Evolutionary conservation across 2,329 filamentous ascomycete genomes (phyloP), one percentile per base, ranked within the genome.

Genomic region (Phyllosticta citribraziliensis): DNA sequence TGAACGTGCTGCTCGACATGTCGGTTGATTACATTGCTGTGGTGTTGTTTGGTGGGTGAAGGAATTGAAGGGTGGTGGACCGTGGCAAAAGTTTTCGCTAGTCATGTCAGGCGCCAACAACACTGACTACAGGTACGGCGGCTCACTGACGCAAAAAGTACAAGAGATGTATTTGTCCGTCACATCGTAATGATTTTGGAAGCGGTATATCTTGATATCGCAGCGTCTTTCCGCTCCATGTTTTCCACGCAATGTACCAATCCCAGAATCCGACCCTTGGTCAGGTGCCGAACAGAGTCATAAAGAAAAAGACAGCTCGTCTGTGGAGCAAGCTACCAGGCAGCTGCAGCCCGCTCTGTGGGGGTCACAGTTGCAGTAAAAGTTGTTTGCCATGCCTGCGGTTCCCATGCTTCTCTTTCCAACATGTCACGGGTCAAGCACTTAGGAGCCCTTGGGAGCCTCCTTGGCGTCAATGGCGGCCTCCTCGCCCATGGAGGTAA

Each of bases 401-500:
- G 55, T 19, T 55, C 33, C 50, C 52, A 19, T 53, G 55, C 40
- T 54, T 50, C 19, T 52, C 55, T 61, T 61, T 63, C 57, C 57
- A 60, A 56, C 20, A 52, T 47, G 40, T 47, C 40, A 47, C 17
- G 8, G 40, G 53, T 24, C 50, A 52, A 47, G 25, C 22, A 35
- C 24, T 60, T 63, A 63, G 56, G 35, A 63, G 69, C 72, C 78
- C 40, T 47, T 47, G 77, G 89, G 86, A 77, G 89, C 90, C 81
- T 97, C 92, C 87, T 97, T 97, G 80, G 87, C 88, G 75, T 97
- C 92, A 76, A 97, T 88, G 73, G 87, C 88, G 71, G 84, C 80
- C 84, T 97, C 89, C 82, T 99, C 93, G 75, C 89, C 89, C 94
- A 99, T 99, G 76, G 94, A 86, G 72, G 90, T 89, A 75, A 96